These are phyloP conservation scores for Ganoderma lucidum DNA, from an alignment of 1,284 basidiomycete genomes.

Conservation along the genomic window DNA sequence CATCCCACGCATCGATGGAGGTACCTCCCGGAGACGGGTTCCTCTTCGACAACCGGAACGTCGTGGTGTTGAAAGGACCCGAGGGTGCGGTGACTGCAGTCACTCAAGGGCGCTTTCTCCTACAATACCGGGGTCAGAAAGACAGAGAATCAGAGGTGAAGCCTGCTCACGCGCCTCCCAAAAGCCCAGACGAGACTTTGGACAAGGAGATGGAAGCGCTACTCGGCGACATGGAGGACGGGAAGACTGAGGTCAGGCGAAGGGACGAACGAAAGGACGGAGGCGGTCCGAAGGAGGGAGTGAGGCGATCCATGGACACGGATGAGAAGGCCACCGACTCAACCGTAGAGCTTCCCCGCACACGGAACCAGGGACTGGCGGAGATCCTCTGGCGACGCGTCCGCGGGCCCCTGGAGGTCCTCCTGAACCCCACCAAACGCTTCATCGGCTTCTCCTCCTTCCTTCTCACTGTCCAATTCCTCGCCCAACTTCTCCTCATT, in stretches of 20 bases:
- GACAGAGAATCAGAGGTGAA: background rate
- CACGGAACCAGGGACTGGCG: background rate
- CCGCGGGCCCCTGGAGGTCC: background rate
- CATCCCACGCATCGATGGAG: slow-evolving; percentile 24
- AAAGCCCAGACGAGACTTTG: background rate
- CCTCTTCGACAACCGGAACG: slow-evolving; percentile 19
- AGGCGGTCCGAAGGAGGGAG: background rate
- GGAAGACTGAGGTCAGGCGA: background rate
- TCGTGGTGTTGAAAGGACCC: slow-evolving; percentile 24
- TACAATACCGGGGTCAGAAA: slow-evolving; percentile 14
- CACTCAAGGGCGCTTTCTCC: slow-evolving; percentile 29
- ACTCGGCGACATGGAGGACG: background rate
- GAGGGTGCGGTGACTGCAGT: slow-evolving; percentile 30
- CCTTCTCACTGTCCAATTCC: slow-evolving; percentile 31
- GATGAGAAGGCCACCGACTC: background rate
- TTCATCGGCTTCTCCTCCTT: slow-evolving; percentile 25
- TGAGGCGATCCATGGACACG: background rate
- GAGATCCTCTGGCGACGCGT: background rate
- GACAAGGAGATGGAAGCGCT: background rate
- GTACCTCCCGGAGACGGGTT: slow-evolving; percentile 31
- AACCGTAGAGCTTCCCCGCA: background rate
- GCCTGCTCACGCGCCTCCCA: background rate
- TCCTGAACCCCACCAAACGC: background rate
- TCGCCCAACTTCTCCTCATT: slow-evolving; percentile 30
- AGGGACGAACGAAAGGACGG: background rate